phyloP scores from a whole-genome alignment of 2,329 filamentous ascomycete genomes.

The Aureobasidium sp. region DNA sequence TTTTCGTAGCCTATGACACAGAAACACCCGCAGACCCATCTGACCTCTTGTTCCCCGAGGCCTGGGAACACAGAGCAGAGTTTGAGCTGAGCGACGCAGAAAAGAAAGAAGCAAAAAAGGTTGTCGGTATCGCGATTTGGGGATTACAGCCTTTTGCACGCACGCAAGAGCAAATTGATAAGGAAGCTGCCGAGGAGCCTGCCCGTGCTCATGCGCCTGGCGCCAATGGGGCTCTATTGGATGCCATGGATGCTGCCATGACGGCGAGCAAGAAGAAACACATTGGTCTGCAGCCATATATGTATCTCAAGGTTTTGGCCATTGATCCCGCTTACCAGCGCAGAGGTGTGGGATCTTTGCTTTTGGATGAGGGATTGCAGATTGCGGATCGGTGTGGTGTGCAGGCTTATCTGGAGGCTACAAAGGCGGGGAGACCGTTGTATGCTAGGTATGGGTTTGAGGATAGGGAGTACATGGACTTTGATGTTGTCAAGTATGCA shows the following conservation, averaged over 20 bases:
- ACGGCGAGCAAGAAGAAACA: slow-evolving; percentile 20
- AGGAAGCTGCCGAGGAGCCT: slow-evolving; percentile 19
- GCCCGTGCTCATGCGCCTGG: slow-evolving; percentile 17
- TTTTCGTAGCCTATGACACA: slow-evolving; percentile 11
- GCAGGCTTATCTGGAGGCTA: slow-evolving; percentile 35
- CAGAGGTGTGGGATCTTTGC: slow-evolving; percentile 33
- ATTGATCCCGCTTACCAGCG: slow-evolving; percentile 36
- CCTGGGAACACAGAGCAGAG: slow-evolving; percentile 6
- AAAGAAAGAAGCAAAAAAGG: background rate
- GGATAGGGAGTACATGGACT: slow-evolving; percentile 20
- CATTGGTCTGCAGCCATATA: slow-evolving; percentile 24
- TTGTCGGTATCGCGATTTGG: slow-evolving; percentile 21
- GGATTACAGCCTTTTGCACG: slow-evolving; percentile 23
- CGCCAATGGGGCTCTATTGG: slow-evolving; percentile 18
- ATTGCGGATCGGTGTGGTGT: slow-evolving; percentile 35
- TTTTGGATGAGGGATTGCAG: slow-evolving; percentile 34
- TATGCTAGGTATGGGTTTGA: slow-evolving; percentile 33
- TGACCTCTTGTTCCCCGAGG: slow-evolving; percentile 3
- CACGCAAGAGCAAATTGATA: slow-evolving; percentile 22
- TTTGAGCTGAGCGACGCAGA: background rate
- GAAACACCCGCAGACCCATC: background rate
- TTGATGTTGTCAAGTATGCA: slow-evolving; percentile 18
- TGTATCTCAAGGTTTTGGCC: slow-evolving; percentile 26
- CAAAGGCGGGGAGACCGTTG: slow-evolving; percentile 30
- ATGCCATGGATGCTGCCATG: slow-evolving; percentile 21